Base-by-base conservation (phyloP, 2,329 filamentous ascomycete species). In the Calonectria pteridis region DNA sequence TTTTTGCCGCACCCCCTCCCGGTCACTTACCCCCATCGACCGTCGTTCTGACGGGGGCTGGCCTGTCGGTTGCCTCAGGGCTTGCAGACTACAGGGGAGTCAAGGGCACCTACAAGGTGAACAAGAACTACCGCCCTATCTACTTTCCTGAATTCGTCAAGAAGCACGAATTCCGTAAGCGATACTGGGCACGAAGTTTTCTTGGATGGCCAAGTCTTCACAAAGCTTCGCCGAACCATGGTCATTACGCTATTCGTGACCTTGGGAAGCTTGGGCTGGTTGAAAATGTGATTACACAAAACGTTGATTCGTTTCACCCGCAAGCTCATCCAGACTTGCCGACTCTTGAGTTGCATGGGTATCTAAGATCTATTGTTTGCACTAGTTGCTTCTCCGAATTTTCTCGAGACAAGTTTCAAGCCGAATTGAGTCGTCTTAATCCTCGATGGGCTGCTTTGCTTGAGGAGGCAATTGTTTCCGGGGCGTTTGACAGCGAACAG, bases 151-250 rank as follows among this genome's bases (percentile, higher is more conserved):
- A 99, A 83, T 99, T 98, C 81, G 85, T 95, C 53, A 87, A 89
- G 59, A 94, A 88, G 76, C 96, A 98, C 84, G 94, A 96, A 83
- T 92, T 94, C 16, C 89, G 97, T 77, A 97, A 98, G 84, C 89
- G 97, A 74, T 99, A 99, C 83, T 99, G 97, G 97, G 96, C 97
- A 0, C 88, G 97, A 63, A 98, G 94, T 82, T 99, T 98, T 84
- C 86, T 99, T 26, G 97, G 97, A 46, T 98, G 96, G 96, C 93
- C 94, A 5, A 95, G 91, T 55, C 87, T 98, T 77, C 87, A 94
- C 81, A 93, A 91, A 75, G 94, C 95, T n/a, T 87, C 86, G 72
- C 96, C 96, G 16, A 98, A 98, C 81, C 86, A 87, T 4, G 93
- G 92, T 2, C 97, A 99, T 85, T 89, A 91, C 82, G 95, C 96